A percentile compares a stretch with the other conserved stretches of the same genome.
These are phyloP conservation scores for Phylloporus rhodoxanthus DNA, from an alignment of 768 basidiomycete species.

Conservation along the genomic window DNA sequence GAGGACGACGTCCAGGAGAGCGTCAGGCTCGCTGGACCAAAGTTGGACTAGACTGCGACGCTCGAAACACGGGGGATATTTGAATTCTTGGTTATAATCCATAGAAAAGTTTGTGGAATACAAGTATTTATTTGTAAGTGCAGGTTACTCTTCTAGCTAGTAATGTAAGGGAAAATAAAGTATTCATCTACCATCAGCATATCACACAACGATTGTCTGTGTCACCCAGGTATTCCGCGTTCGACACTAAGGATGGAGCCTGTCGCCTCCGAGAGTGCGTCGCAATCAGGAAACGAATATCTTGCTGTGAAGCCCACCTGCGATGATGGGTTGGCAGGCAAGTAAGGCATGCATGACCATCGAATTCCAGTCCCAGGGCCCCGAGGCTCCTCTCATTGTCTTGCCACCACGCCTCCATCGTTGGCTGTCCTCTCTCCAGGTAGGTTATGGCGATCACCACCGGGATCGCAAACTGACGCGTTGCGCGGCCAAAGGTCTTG, in stretches of 20 bases:
- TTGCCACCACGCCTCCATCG: conserved; percentile 33
- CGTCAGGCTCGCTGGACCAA: conserved; percentile 79
- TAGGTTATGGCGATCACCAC: conserved; percentile 35
- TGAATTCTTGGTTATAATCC: not conserved
- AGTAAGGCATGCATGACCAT: conserved; percentile 28
- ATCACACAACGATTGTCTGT: conserved; percentile 12
- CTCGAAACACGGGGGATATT: not conserved
- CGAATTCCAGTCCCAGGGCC: conserved; percentile 18
- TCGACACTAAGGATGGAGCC: not conserved
- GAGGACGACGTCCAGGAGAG: conserved; percentile 78
- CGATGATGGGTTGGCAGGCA: conserved; percentile 14
- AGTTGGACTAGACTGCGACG: conserved; percentile 17
- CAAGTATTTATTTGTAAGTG: not conserved
- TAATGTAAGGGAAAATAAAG: not conserved
- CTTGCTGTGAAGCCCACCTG: conserved; percentile 14
- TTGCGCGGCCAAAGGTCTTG: conserved; percentile 25
- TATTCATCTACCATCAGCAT: conserved; percentile 11
- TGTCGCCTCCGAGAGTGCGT: conserved; percentile 1
- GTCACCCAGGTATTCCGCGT: conserved; percentile 5
- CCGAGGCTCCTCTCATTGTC: conserved; percentile 18
- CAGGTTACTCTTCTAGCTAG: not conserved
- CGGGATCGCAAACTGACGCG: conserved; percentile 31
- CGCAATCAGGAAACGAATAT: conserved; percentile 11
- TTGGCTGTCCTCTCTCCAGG: conserved; percentile 28
- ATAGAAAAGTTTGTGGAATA: conserved; percentile 8